phyloP scores from a whole-genome alignment of 768 basidiomycete genomes.

The Boletus sp. region DNA sequence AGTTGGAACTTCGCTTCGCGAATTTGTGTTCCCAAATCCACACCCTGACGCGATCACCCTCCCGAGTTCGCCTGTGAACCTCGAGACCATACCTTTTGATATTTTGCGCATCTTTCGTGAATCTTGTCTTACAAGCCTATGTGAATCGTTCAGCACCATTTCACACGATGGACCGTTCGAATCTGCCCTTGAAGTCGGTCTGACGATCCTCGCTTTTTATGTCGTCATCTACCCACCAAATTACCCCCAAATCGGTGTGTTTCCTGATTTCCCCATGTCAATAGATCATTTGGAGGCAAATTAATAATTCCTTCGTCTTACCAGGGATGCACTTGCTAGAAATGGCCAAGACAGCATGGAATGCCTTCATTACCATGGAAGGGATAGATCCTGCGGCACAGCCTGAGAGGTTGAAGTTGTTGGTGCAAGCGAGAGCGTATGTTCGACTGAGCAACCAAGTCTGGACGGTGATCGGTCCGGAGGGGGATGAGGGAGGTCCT shows the following conservation, averaged over 20 bases:
- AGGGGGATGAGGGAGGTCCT: slow-evolving; percentile 65
- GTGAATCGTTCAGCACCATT: slow-evolving; percentile 63
- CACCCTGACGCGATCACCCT: slow-evolving; percentile 23
- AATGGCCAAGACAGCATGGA: slow-evolving; percentile 77
- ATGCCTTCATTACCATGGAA: slow-evolving; percentile 44
- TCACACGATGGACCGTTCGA: slow-evolving; percentile 65
- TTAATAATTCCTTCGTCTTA: neutral
- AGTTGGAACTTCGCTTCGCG: slow-evolving; percentile 35
- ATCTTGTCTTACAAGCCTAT: slow-evolving; percentile 53
- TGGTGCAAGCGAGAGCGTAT: slow-evolving; percentile 35
- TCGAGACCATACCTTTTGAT: slow-evolving; percentile 36
- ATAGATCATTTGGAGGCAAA: neutral
- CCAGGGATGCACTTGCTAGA: slow-evolving; percentile 76
- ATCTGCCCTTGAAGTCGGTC: slow-evolving; percentile 52
- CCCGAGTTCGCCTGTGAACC: slow-evolving; percentile 26
- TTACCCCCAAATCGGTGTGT: slow-evolving; percentile 80
- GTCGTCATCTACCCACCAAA: slow-evolving; percentile 67
- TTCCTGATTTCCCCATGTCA: too few relatives aligned
- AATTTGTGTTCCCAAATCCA: slow-evolving; percentile 37
- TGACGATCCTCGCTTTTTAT: slow-evolving; percentile 64
- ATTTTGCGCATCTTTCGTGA: slow-evolving; percentile 52
- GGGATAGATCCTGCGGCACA: slow-evolving; percentile 1
- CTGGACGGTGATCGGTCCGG: slow-evolving; percentile 50
- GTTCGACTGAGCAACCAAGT: slow-evolving; percentile 42
- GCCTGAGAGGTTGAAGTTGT: slow-evolving; percentile 19